Percentiles rank a stretch among this genome's conserved stretches.
These are phyloP conservation scores for Podospora australis DNA, from an alignment of 495 filamentous ascomycete species.

Conservation along the genomic window DNA sequence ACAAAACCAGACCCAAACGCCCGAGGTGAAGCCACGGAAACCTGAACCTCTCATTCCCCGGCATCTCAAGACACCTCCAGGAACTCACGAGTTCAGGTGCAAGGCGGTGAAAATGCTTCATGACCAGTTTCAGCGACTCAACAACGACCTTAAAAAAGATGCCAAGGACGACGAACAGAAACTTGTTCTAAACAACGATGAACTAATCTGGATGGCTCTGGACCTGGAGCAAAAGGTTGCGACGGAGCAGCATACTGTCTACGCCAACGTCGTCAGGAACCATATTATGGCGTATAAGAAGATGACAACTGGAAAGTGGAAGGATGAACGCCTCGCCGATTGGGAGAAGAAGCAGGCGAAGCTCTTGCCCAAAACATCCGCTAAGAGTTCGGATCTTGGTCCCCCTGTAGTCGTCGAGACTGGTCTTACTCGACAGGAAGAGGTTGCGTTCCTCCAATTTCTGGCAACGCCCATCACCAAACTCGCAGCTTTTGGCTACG, in stretches of 20 bases:
- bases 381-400: constrained; percentile 17
- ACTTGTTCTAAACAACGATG: constrained; percentile 57
- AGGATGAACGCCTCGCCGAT: constrained; percentile 32
- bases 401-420: constrained; percentile 52
- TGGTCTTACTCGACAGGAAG: constrained; percentile 58
- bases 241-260: constrained; percentile 57
- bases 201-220: constrained; percentile 69
- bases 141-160: constrained; percentile 54
- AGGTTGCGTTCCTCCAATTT: constrained; percentile 54
- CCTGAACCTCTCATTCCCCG: constrained; percentile 68
- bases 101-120: constrained; percentile 68
- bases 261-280: constrained; percentile 74
- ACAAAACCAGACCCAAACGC: constrained; percentile 9
- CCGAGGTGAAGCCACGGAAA: constrained; percentile 26
- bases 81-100: constrained; percentile 58
- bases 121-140: constrained; percentile 63
- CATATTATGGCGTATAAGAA: constrained; percentile 67
- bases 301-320: constrained; percentile 65
- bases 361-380: constrained; percentile 13
- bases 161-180: constrained; percentile 32
- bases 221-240: constrained; percentile 81
- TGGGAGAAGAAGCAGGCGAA: constrained; percentile 28
- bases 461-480: constrained; percentile 54
- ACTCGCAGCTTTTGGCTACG: constrained; percentile 66
- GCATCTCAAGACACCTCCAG: constrained; percentile 62